Base-by-base conservation (phyloP, 768 basidiomycete species). In the Lepiota venenata region DNA sequence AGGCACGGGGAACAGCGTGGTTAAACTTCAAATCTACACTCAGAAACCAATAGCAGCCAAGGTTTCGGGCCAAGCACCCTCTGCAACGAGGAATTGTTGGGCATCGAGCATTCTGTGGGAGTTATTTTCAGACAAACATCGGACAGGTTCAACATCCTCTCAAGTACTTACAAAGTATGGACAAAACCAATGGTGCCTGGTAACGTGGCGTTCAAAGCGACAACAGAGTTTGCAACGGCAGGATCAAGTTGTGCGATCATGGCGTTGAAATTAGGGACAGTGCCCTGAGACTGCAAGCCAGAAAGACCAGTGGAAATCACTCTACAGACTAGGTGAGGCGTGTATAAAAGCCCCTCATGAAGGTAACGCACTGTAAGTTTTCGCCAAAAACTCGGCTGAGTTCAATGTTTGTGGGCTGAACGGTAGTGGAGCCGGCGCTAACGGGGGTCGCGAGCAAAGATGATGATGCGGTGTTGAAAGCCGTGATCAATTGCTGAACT, bases 71-170 rank as follows among this genome's bases (percentile, higher is more conserved):
- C 69, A 68, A 14, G 58, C 57, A n/a, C 65, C 66, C 49, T 69
- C 66, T 20, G 55, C 58, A 36, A 56, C 56, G 25, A 71, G 41
- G 66, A 73, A 73, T 56, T 73, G 70, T 35, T 59, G 55, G 4
- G 69, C 71, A 56, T 73, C 71, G 27, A 68, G 60, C 69, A 71
- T 68, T 64, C 71, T 69, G 40, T 35, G 21, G 18, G 16, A n/a
- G 29, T 32, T n/a, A 41, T 55, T 20, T 12, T 40, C 18, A 14
- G 22, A 29, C 4, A 25, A 32, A 32, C 6, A 9, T 32, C 3
- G 2, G 32, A 32, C 32, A 16, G 21, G 20, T 22, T 20, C 27
- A 4, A 10, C n/a, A 15, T 4, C 25, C 20, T 22, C 35, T 10
- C 21, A 32, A 27, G 21, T 12, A 40, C 68, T 41, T 55, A 72